Base-by-base conservation (phyloP, 2,329 filamentous ascomycete genomes). In the Hansfordia pulvinata region DNA sequence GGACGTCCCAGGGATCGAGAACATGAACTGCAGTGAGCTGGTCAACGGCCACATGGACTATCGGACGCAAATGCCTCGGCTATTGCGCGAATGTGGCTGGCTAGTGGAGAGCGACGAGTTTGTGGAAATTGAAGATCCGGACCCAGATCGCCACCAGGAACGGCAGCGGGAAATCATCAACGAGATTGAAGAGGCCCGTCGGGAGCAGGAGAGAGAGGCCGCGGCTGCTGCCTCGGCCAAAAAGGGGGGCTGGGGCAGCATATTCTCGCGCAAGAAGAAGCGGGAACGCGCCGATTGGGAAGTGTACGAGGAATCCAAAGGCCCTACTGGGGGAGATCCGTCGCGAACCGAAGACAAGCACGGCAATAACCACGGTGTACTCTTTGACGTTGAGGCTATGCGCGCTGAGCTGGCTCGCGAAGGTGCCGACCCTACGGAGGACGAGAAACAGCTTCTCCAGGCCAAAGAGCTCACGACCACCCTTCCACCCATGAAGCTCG, bases 41-140 rank as follows among this genome's bases (percentile, higher is more conserved):
- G 88, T 96, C 10, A 72, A 76, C 16, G 88, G 90, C 1, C 90
- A 98, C 48, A 96, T 96, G 88, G 82, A 90, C 27, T 98, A 98
- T 54, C 82, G 90, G 50, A 71, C 73, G 15, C 82, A 85, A 19
- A 96, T 98, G 78, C 90, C 90, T 10, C 72, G 72, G 30, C 63
- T 98, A 11, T 62, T 98, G 27, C 74, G 83, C 35, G 78, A 88
- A 47, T 83, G 86, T 19, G 90, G 86, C 10, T 98, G 86, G 85
- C 58, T 77, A 28, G 82, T 96, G 4, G 77, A 93, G 43, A 86
- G 78, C 36, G 85, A 94, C 40, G 88, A 96, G 47, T 98, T 96
- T 46, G 76, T 71, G 1, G 90, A 98, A 53, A 96, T 98, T 33
- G 90, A 96, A 48, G 90, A 98, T 39, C 85, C 90, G 0, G 90